A percentile compares a stretch with the other conserved stretches of the same genome.
These are phyloP conservation scores for Eimeria falciformis DNA, from an alignment of 169 alveolate genomes.

Conservation along the genomic window DNA sequence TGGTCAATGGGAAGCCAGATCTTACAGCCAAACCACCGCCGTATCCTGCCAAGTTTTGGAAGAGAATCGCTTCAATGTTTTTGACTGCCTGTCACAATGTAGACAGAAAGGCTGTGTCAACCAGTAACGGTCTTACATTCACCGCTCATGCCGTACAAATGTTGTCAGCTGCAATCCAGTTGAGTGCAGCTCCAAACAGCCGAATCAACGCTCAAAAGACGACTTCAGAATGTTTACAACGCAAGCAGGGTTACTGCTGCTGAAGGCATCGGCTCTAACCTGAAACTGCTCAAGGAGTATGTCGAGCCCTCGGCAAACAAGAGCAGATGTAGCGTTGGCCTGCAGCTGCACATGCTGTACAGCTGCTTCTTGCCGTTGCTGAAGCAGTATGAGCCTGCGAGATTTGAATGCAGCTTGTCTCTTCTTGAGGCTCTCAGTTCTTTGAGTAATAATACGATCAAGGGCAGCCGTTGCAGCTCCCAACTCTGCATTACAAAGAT, in stretches of 20 bases:
- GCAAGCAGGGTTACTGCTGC: not conserved
- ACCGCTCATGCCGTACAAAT: not conserved
- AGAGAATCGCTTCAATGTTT: slow-evolving; percentile 18
- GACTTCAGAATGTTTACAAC: not conserved
- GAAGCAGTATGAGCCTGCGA: slow-evolving; percentile 48
- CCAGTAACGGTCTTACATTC: not conserved
- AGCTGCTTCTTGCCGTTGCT: slow-evolving; percentile 12
- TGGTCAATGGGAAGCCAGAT: too few species aligned
- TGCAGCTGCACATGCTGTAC: slow-evolving; percentile 11
- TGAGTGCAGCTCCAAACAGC: not conserved
- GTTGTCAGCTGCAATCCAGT: not conserved
- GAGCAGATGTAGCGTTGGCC: slow-evolving; percentile 43
- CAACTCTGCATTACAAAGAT: slow-evolving; percentile 32
- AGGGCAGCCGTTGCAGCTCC: slow-evolving; percentile 20
- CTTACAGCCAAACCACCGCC: slow-evolving; percentile 62
- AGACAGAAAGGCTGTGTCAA: not conserved
- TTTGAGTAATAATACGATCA: slow-evolving; percentile 16
- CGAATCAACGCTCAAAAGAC: not conserved
- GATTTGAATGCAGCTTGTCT: slow-evolving; percentile 68
- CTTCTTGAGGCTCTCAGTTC: slow-evolving; percentile 13
- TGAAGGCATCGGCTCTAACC: not conserved
- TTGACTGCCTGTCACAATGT: slow-evolving; percentile 24
- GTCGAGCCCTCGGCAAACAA: slow-evolving; percentile 39
- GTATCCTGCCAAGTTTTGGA: slow-evolving; percentile 32
- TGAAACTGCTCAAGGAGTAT: slow-evolving; percentile 16